phyloP scores from a whole-genome alignment of 148 eudicot species.

The Mesembryanthemum crystallinum region DNA sequence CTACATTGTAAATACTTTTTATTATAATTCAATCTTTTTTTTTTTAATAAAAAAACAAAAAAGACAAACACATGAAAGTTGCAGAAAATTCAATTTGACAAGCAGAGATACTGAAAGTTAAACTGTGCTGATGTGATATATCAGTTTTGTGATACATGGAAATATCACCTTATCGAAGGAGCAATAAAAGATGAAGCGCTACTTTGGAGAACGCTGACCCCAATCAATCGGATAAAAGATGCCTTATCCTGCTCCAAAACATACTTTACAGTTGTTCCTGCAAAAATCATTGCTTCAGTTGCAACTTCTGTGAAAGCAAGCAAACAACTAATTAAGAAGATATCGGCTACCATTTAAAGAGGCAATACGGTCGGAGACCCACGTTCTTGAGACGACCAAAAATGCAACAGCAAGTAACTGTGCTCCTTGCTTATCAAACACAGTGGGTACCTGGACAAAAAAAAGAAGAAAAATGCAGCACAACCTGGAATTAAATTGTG shows the following conservation, averaged over 20 bases:
- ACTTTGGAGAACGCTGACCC: conserved; percentile 87
- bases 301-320: background rate
- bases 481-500: conserved; percentile 7
- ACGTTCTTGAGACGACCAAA: conserved; percentile 87
- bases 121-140: conserved; percentile 3
- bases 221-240: conserved; percentile 76
- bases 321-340: background rate
- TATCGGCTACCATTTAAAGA: conserved; percentile 71
- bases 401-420: conserved; percentile 90
- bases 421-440: conserved; percentile 93
- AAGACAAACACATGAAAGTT: background rate
- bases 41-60: no score
- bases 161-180: conserved; percentile 80
- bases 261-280: conserved; percentile 93
- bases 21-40: no score
- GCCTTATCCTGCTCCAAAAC: conserved; percentile 94
- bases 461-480: conserved; percentile 10
- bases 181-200: conserved; percentile 96
- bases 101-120: background rate
- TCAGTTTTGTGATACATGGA: background rate
- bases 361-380: conserved; percentile 95
- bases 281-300: conserved; percentile 18
- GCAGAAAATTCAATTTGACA: background rate
- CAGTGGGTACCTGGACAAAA: conserved; percentile 91
- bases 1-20: no score